Evolutionary conservation across 805 yeast species (phyloP).

Genomic region (Starmerella geochares): DNA sequence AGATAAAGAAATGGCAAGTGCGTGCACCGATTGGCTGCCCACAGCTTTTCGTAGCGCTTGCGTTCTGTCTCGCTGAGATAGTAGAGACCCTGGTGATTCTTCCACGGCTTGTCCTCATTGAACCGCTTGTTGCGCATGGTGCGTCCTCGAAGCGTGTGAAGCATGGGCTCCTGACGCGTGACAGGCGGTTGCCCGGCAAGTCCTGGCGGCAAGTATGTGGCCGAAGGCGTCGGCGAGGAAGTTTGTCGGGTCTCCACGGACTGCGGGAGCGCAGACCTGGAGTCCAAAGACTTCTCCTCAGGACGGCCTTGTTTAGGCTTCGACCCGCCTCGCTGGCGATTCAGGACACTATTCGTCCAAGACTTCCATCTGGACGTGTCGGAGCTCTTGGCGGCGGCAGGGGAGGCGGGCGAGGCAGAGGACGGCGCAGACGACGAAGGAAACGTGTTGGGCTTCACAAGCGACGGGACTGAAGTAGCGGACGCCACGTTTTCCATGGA

Average conservation of each 20-base stretch:
- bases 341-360: constrained; percentile 3
- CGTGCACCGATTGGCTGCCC: constrained; percentile 77
- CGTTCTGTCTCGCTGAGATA: constrained; percentile 48
- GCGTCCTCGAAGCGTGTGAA: constrained; percentile 31
- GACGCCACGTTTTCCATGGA: background rate
- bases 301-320: background rate
- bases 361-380: background rate
- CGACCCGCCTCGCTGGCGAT: constrained; percentile 3
- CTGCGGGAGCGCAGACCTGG: background rate
- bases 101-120: constrained; percentile 91
- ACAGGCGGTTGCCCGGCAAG: background rate
- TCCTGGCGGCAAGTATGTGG: background rate
- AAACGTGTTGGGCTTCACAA: background rate
- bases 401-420: background rate
- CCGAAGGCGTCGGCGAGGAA: background rate
- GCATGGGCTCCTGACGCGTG: constrained; percentile 11
- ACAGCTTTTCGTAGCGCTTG: constrained; percentile 84
- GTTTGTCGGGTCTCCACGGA: background rate
- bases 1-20: constrained; percentile 23
- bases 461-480: background rate
- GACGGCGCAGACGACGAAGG: background rate
- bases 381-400: background rate
- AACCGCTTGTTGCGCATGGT: constrained; percentile 41
- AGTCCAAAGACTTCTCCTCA: background rate
- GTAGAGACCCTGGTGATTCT: constrained; percentile 56